Conservation (phyloP, 495 filamentous ascomycete species). For the Platismatia glauca region DNA sequence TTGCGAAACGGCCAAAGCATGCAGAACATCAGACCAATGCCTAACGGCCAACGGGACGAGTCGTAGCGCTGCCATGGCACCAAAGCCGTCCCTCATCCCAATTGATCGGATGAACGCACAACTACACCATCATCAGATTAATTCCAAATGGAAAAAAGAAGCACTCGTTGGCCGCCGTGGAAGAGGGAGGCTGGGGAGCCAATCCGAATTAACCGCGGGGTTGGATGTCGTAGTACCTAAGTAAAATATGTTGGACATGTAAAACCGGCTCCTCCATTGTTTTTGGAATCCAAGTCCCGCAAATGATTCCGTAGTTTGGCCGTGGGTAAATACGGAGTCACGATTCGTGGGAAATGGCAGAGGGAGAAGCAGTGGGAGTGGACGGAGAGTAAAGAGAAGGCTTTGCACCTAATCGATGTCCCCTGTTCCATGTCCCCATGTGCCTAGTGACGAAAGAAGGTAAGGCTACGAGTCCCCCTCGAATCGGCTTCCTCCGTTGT, state of each 20-base stretch:
- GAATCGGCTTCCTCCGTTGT: constrained; percentile 12
- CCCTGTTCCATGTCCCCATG: not conserved
- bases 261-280: not conserved
- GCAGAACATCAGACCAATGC: constrained; percentile 12
- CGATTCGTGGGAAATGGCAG: constrained; percentile 1
- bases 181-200: not conserved
- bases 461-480: not conserved
- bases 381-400: not conserved
- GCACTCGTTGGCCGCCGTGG: not conserved
- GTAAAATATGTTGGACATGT: constrained; percentile 9
- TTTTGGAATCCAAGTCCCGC: not conserved
- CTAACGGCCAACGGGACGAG: constrained; percentile 1
- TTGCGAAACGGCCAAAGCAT: constrained; percentile 12
- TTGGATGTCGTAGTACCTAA: constrained; percentile 9
- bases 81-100: not conserved
- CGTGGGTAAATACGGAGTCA: not conserved
- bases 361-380: not conserved
- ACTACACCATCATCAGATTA: not conserved
- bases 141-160: not conserved
- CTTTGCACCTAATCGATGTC: not conserved
- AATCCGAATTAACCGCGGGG: not conserved
- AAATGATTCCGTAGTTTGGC: constrained; percentile 1
- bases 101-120: not conserved
- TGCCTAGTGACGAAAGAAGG: not conserved
- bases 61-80: not conserved